A percentile compares a stretch with the other conserved stretches of the same genome.
Conservation (phyloP, 2,329 filamentous ascomycete species). For the Tolypocladium amazonense region DNA sequence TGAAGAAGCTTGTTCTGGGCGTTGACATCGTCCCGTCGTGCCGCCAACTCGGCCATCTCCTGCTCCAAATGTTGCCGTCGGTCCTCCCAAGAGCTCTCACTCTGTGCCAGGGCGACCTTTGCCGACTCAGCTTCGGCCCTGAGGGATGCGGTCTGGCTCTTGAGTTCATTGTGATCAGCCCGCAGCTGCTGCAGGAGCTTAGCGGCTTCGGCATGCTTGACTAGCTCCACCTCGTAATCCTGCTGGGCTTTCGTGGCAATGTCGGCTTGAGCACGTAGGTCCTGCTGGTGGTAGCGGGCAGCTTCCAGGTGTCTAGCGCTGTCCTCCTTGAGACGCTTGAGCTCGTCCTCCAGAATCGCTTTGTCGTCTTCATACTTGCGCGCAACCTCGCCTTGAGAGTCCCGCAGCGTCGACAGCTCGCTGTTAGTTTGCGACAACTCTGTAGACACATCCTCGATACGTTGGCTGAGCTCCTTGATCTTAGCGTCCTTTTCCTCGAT, state of each 20-base stretch:
- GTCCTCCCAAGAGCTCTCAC: constrained; percentile 80
- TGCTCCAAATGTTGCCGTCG: constrained; percentile 70
- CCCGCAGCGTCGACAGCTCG: constrained; percentile 70
- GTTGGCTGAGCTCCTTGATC: constrained; percentile 72
- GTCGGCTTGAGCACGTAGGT: constrained; percentile 84
- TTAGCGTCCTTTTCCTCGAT: constrained; percentile 68
- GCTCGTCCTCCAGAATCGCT: constrained; percentile 64
- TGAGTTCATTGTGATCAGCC: constrained; percentile 70
- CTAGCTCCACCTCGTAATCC: constrained; percentile 87
- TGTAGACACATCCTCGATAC: constrained; percentile 70
- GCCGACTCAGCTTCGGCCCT: constrained; percentile 79
- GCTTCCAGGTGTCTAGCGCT: constrained; percentile 70
- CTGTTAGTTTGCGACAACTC: constrained; percentile 75
- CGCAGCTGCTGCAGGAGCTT: constrained; percentile 72
- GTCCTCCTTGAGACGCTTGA: constrained; percentile 72
- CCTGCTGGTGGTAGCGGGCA: constrained; percentile 77
- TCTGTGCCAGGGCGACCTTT: constrained; percentile 67
- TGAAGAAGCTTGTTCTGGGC: constrained; percentile 88
- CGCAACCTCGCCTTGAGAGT: constrained; percentile 65
- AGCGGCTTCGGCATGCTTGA: constrained; percentile 93
- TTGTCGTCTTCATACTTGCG: constrained; percentile 75
- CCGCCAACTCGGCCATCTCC: constrained; percentile 70
- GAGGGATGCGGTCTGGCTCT: constrained; percentile 64
- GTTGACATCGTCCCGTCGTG: constrained; percentile 71
- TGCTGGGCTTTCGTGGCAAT: constrained; percentile 90